Percentiles rank a stretch among this genome's conserved stretches.
Conservation (phyloP, 176 grass and related monocot species). For the Cenchrus fungigraminus region DNA sequence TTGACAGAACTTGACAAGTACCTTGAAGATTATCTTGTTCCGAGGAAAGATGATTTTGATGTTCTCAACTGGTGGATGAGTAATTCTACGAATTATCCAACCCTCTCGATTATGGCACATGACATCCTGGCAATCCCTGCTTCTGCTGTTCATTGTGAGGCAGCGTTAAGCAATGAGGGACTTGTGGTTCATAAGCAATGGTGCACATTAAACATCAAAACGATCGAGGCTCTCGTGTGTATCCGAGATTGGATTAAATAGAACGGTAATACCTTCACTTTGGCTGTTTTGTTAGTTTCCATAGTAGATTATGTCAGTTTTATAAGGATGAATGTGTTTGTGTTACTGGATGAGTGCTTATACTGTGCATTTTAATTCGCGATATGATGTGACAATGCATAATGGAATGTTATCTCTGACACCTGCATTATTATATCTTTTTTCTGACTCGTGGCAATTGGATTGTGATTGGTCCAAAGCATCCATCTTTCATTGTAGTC, state of each 20-base stretch:
- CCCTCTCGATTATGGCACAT: slow-evolving; percentile 41
- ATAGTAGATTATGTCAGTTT: not conserved
- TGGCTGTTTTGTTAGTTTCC: slow-evolving; percentile 3
- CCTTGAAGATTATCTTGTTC: slow-evolving; percentile 49
- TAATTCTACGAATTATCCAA: slow-evolving; percentile 53
- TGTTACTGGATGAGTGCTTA: too few relatives aligned
- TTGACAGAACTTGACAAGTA: slow-evolving; percentile 47
- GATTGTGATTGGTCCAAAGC: not conserved
- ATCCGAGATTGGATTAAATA: slow-evolving; percentile 54
- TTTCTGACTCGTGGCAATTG: not conserved
- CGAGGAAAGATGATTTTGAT: slow-evolving; percentile 51
- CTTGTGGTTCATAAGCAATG: slow-evolving; percentile 42
- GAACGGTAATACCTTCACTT: slow-evolving; percentile 8
- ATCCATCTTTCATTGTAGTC: not conserved
- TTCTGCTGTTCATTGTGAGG: slow-evolving; percentile 39
- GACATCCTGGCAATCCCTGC: slow-evolving; percentile 55
- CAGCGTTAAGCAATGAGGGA: slow-evolving; percentile 30
- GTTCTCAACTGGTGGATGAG: slow-evolving; percentile 59
- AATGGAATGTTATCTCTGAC: not conserved
- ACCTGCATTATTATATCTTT: not conserved
- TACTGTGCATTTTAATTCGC: not conserved
- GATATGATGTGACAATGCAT: not conserved
- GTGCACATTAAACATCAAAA: slow-evolving; percentile 53
- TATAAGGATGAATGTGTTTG: not conserved
- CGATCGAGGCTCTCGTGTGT: slow-evolving; percentile 52